A percentile compares a stretch with the other conserved stretches of the same genome.
Evolutionary conservation across 2,329 filamentous ascomycete genomes (phyloP).

Genomic region (Fusarium secorum): DNA sequence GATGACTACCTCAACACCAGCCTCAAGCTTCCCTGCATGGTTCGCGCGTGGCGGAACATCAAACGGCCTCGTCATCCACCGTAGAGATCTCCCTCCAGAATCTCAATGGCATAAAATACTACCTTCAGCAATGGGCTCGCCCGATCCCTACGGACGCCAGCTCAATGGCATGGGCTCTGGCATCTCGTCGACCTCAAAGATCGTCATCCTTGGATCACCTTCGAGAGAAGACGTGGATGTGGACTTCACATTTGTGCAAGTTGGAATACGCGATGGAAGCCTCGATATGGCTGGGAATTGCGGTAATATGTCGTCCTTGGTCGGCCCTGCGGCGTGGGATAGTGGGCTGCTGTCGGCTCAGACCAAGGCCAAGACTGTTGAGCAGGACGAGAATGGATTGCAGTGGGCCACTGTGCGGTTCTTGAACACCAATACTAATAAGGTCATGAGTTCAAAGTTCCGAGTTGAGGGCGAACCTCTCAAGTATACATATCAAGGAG

Average conservation of each 20-base stretch:
- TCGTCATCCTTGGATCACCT: slow-evolving; percentile 69
- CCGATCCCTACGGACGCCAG: slow-evolving; percentile 72
- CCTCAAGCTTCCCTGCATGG: slow-evolving; percentile 48
- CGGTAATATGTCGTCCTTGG: slow-evolving; percentile 75
- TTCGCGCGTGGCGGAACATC: slow-evolving; percentile 72
- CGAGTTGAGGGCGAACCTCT: slow-evolving; percentile 52
- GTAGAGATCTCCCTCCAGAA: slow-evolving; percentile 47
- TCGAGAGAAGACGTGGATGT: slow-evolving; percentile 61
- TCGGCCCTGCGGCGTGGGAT: slow-evolving; percentile 62
- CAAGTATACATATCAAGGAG: slow-evolving; percentile 50
- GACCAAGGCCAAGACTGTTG: slow-evolving; percentile 7
- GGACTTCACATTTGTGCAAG: slow-evolving; percentile 75
- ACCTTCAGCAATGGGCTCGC: slow-evolving; percentile 67
- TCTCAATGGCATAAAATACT: slow-evolving; percentile 59
- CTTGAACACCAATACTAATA: slow-evolving; percentile 75
- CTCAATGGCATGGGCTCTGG: slow-evolving; percentile 76
- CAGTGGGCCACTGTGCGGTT: slow-evolving; percentile 62
- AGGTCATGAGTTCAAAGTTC: slow-evolving; percentile 68
- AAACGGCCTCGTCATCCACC: slow-evolving; percentile 64
- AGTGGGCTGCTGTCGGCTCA: slow-evolving; percentile 38
- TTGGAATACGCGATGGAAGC: slow-evolving; percentile 67
- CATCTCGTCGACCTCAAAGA: slow-evolving; percentile 73
- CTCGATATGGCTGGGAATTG: slow-evolving; percentile 76
- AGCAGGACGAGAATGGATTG: slow-evolving; percentile 38
- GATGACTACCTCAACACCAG: slow-evolving; percentile 31